These are phyloP conservation scores for Lachnellula cervina DNA, from an alignment of 2,329 filamentous ascomycete genomes.

Conservation along the genomic window DNA sequence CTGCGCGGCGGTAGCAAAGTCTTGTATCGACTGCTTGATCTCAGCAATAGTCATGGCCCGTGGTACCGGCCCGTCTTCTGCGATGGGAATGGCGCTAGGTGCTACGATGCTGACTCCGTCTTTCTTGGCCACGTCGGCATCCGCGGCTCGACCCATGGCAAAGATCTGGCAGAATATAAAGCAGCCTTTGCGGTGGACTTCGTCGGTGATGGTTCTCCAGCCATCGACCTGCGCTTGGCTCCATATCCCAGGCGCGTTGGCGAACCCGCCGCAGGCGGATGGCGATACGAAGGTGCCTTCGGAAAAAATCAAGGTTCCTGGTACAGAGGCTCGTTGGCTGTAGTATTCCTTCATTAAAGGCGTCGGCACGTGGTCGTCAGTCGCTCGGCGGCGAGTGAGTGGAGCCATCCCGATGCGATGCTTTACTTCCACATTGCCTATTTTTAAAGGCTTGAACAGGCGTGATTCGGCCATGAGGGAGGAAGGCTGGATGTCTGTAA, in stretches of 20 bases:
- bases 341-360: slow-evolving; percentile 47
- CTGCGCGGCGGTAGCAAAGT: slow-evolving; percentile 15
- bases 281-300: slow-evolving; percentile 52
- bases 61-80: slow-evolving; percentile 7
- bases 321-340: slow-evolving; percentile 43
- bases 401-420: slow-evolving; percentile 52
- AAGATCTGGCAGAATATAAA: slow-evolving; percentile 60
- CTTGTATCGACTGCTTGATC: slow-evolving; percentile 17
- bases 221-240: slow-evolving; percentile 48
- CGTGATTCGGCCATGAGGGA: background rate
- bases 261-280: slow-evolving; percentile 43
- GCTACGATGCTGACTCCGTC: slow-evolving; percentile 15
- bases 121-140: slow-evolving; percentile 14
- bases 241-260: slow-evolving; percentile 54
- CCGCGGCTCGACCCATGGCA: slow-evolving; percentile 52
- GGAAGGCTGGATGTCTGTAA: background rate
- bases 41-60: slow-evolving; percentile 16
- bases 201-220: slow-evolving; percentile 57
- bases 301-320: slow-evolving; percentile 51
- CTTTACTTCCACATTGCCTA: slow-evolving; percentile 37
- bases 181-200: slow-evolving; percentile 56
- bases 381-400: slow-evolving; percentile 49
- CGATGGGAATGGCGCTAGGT: slow-evolving; percentile 16
- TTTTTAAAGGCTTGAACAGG: slow-evolving; percentile 41
- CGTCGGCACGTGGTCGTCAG: slow-evolving; percentile 42